Base-by-base conservation (phyloP, 225 moss, liverwort and hornwort genomes). In the Marchantia polymorpha region DNA sequence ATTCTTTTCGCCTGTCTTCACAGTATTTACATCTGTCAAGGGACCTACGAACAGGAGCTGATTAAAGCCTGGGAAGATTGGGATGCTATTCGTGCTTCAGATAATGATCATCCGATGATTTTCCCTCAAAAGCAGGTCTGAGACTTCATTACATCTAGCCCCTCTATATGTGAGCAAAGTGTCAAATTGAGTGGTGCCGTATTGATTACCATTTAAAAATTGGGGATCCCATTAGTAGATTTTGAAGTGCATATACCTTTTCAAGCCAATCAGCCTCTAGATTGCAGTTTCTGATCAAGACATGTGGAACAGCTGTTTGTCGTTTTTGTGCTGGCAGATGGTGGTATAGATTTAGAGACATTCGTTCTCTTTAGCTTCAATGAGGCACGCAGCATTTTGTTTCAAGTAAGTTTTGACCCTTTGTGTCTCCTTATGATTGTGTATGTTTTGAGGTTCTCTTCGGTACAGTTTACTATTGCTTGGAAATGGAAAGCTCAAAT, bases 91-190 rank as follows among this genome's bases (percentile, higher is more conserved):
- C 92, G 90, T 75, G 75, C 80, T 20, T 95, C 95, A 81, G 95
- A 95, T 67, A 99, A 99, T 81, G 93, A 95, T 74, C 99, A 99
- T 81, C 95, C 99, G 15, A 90, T 93, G 84, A 71, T 92, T 52
- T 99, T 99, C 59, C 93, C 93, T 61, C 56, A 90, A 78, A 87
- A 91, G 4, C 99, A 99, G 99, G 99, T 99, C 31, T n/a, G 23
- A 30, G 64, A 77, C 52, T 39, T 39, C 59, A 14, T 20, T 29
- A 26, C 54, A 72, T 5, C 23, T 30, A 13, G 22, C 25, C 26
- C 13, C n/a, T 12, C 55, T 17, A 7, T 3, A 12, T 71, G 48
- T 39, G 15, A 10, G 72, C 72, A 52, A 50, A 23, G 15, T 58
- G 56, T 58, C 56, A 13, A 13, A 58, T 1, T 58, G 56, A 2